phyloP scores from a whole-genome alignment of 345 rosid species.

The Adansonia digitata region DNA sequence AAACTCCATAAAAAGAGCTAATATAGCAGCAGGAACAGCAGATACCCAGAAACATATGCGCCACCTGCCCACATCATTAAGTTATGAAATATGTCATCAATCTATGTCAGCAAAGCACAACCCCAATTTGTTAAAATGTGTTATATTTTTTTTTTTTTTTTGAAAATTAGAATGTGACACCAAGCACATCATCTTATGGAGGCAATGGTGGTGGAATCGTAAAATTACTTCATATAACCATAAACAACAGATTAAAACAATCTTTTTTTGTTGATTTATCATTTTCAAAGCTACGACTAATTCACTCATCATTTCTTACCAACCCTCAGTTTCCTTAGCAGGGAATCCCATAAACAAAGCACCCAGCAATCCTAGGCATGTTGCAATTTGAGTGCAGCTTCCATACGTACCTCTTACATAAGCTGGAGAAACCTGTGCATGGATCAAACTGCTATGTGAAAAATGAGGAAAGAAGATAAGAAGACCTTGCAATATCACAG shows the following conservation, averaged over 20 bases:
- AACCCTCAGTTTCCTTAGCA: conserved; percentile 59
- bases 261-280: neutral
- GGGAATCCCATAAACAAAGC: conserved; percentile 71
- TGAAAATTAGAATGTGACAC: neutral
- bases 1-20: conserved; percentile 65
- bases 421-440: conserved; percentile 76
- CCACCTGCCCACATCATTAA: conserved; percentile 60
- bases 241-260: conserved; percentile 9
- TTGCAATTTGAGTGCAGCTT: conserved; percentile 79
- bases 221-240: conserved; percentile 2
- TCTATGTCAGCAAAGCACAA: conserved; percentile 46
- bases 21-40: conserved; percentile 64
- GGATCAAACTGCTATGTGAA: conserved; percentile 7
- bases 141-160: neutral
- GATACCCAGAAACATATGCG: conserved; percentile 83
- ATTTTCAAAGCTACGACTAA: neutral
- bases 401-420: conserved; percentile 90
- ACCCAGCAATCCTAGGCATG: conserved; percentile 76
- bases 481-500: neutral
- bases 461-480: neutral
- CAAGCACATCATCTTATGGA: neutral
- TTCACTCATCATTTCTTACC: conserved; percentile 48
- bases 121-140: conserved; percentile 2
- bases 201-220: too few species aligned
- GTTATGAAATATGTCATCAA: conserved; percentile 12